Evolutionary conservation across 768 basidiomycete species (phyloP).

Genomic region (Kwoniella newhampshirensis): DNA sequence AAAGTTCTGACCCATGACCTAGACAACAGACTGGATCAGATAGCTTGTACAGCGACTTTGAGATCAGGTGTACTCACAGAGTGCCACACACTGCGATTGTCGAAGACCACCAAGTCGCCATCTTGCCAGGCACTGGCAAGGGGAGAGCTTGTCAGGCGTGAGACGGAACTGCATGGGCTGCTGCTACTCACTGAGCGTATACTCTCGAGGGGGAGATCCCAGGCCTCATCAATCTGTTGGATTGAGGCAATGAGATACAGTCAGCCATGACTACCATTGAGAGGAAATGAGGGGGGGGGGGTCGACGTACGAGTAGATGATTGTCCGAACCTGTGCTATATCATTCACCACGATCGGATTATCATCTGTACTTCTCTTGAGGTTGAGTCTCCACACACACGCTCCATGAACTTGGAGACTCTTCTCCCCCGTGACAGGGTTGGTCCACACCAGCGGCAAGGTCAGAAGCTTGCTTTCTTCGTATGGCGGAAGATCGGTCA

Average conservation of each 20-base stretch:
- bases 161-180: no score
- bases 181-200: no score
- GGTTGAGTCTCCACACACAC: conserved; percentile 4
- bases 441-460: conserved; percentile 8
- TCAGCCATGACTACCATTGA: background rate
- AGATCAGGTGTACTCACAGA: background rate
- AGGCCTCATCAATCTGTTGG: conserved; percentile 8
- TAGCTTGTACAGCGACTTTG: background rate
- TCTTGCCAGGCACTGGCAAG: conserved; percentile 11
- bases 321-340: conserved; percentile 3
- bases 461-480: conserved; percentile 7
- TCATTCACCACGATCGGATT: background rate
- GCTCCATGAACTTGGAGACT: conserved; percentile 8
- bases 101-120: conserved; percentile 15
- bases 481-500: conserved; percentile 4
- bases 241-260: background rate
- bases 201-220: conserved; percentile 2
- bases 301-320: conserved; percentile 1
- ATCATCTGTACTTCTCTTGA: background rate
- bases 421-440: conserved; percentile 9
- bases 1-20: no score
- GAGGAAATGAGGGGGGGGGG: background rate
- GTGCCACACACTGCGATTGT: conserved; percentile 15
- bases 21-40: no score
- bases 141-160: no score